phyloP scores from a whole-genome alignment of 2,329 filamentous ascomycete genomes.

The Ciborinia camelliae region DNA sequence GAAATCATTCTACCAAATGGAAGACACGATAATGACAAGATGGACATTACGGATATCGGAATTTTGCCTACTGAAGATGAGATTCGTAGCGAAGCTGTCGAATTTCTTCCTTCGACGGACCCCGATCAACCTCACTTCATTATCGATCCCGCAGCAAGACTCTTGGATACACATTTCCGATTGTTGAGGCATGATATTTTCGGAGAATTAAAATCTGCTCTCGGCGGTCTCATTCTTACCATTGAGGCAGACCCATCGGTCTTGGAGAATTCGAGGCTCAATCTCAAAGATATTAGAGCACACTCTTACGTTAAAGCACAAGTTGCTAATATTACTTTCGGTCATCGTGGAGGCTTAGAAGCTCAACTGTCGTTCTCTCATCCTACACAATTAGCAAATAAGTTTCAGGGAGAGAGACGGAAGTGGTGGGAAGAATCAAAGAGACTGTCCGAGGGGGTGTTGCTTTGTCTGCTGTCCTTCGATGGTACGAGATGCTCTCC shows the following conservation, averaged over 20 bases:
- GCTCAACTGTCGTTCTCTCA: constrained; percentile 1
- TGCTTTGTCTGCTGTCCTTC: constrained; percentile 45
- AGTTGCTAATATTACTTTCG: background rate
- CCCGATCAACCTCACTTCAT: constrained; percentile 15
- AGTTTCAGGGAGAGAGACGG: constrained; percentile 29
- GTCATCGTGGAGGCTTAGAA: background rate
- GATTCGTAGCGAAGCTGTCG: constrained; percentile 28
- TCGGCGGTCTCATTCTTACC: constrained; percentile 28
- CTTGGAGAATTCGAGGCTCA: constrained; percentile 24
- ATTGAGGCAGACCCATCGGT: constrained; percentile 25
- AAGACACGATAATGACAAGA: constrained; percentile 24
- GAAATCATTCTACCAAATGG: constrained; percentile 1
- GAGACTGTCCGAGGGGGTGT: constrained; percentile 45
- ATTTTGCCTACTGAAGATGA: constrained; percentile 38
- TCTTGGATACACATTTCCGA: constrained; percentile 30
- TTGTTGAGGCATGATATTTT: constrained; percentile 35
- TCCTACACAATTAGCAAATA: background rate
- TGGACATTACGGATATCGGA: constrained; percentile 36
- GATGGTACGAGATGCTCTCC: constrained; percentile 32
- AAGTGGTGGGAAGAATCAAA: constrained; percentile 51
- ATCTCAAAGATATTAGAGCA: constrained; percentile 17
- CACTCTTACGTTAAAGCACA: background rate
- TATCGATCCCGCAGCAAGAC: background rate
- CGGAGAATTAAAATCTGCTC: constrained; percentile 33
- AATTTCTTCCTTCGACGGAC: constrained; percentile 28